Base-by-base conservation (phyloP, 768 basidiomycete species). In the Cyclocybe aegerita region DNA sequence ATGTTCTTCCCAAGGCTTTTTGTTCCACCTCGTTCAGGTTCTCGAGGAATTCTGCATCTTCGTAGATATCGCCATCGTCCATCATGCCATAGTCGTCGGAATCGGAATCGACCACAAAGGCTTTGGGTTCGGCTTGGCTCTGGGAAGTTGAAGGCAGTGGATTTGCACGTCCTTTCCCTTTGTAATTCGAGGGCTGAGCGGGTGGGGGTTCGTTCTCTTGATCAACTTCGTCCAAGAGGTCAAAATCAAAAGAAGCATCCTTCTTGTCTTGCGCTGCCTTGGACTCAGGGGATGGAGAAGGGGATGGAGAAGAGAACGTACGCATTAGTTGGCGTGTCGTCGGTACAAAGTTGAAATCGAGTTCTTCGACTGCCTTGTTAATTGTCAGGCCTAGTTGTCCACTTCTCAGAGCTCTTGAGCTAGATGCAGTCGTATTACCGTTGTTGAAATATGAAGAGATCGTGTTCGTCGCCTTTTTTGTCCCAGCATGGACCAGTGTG, bases 21-120 rank as follows among this genome's bases (percentile, higher is more conserved):
- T 58, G 52, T 41, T 73, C 70, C 3, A 67, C 54, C 53, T 60
- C 57, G 52, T 69, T 66, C 15, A 71, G 58, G 7, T 55, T 55
- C 17, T 63, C 60, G 50, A 65, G 56, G 52, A 62, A 56, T 7
- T 52, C 40, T 7, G 57, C 48, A 39, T 59, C 57, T n/a, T 23
- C 54, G 30, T 23, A 23, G 5, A 62, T 55, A 34, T 58, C 55
- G 10, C 46, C 55, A 9, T 56, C 57, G 35, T 61, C 60, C 31
- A 56, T 56, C 52, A 64, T 59, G 11, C 52, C 60, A 39, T 64
- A 66, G 39, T 64, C 62, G 23, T 59, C 58, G 4, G 63, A 66
- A 31, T 52, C 17, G 32, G 46, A 52, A 14, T 52, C 53, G 4
- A 29, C 29, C 2, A 17, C 17, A 34, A 32, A 3, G 17, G 9